Percentiles rank a stretch among this genome's conserved stretches.
Evolutionary conservation across 306 rosid species (phyloP).

Genomic region (Prunus fruticosa): DNA sequence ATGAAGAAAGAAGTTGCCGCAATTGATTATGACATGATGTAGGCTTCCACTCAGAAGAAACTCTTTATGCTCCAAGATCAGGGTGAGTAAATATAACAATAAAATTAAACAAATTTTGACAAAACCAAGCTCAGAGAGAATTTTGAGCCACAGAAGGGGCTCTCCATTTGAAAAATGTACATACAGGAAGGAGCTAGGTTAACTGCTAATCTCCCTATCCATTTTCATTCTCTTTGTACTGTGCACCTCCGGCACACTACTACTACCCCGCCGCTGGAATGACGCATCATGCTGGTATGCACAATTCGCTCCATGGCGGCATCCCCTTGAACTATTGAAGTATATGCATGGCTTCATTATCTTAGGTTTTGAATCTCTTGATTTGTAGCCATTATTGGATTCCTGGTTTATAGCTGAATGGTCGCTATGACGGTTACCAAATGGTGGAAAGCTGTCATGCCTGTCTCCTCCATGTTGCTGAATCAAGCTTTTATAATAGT

Average conservation of each 20-base stretch:
- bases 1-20: background rate
- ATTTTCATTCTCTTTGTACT: slow-evolving; percentile 71
- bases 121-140: slow-evolving; percentile 17
- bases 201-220: slow-evolving; percentile 85
- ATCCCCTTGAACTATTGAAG: slow-evolving; percentile 86
- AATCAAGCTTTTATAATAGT: slow-evolving; percentile 85
- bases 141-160: slow-evolving; percentile 29
- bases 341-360: slow-evolving; percentile 90
- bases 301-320: slow-evolving; percentile 85
- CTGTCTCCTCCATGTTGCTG: slow-evolving; percentile 93
- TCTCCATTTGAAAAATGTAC: slow-evolving; percentile 34
- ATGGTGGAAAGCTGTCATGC: slow-evolving; percentile 52
- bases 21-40: background rate
- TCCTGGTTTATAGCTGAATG: slow-evolving; percentile 52
- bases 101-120: slow-evolving; percentile 20
- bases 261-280: slow-evolving; percentile 50
- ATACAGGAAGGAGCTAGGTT: slow-evolving; percentile 15
- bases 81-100: background rate
- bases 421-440: slow-evolving; percentile 38
- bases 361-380: slow-evolving; percentile 64
- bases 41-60: background rate
- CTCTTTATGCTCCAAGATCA: background rate
- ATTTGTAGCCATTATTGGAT: slow-evolving; percentile 38
- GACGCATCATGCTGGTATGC: slow-evolving; percentile 73
- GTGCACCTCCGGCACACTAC: slow-evolving; percentile 45